Evolutionary conservation across 176 grass and related monocot genomes (phyloP).

Genomic region (Lolium perenne): DNA sequence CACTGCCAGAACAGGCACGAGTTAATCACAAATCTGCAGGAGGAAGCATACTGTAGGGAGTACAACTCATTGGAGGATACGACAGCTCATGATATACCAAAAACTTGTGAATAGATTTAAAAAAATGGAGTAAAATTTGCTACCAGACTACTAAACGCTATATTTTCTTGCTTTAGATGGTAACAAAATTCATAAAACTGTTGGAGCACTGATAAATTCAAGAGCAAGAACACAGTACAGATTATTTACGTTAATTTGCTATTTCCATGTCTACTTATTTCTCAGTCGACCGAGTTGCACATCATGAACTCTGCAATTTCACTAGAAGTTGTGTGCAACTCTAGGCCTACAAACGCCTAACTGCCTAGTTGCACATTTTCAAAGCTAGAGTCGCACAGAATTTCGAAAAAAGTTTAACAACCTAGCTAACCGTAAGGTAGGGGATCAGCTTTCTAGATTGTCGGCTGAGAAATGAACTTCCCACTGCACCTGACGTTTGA

Average conservation of each 20-base stretch:
- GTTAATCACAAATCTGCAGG: constrained; percentile 37
- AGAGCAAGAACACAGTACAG: constrained; percentile 8
- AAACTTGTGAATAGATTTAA: background rate
- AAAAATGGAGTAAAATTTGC: background rate
- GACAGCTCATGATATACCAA: background rate
- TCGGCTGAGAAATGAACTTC: background rate
- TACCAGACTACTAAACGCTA: background rate
- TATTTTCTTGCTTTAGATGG: background rate
- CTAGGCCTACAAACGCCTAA: background rate
- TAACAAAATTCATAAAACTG: background rate
- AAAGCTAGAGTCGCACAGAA: background rate
- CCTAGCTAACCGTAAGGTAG: background rate
- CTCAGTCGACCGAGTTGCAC: background rate
- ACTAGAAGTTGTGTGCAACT: background rate
- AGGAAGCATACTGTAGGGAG: background rate
- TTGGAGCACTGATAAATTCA: background rate
- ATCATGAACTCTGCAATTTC: background rate
- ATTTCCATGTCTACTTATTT: background rate
- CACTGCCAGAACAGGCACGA: constrained; percentile 57
- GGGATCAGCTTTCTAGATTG: background rate
- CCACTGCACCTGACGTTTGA: background rate
- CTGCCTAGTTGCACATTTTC: background rate
- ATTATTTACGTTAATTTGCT: background rate
- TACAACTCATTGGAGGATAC: background rate
- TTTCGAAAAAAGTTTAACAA: background rate